Percentiles rank a stretch among this genome's conserved stretches.
phyloP scores from a whole-genome alignment of 1,284 basidiomycete genomes.

The Tilletia caries region DNA sequence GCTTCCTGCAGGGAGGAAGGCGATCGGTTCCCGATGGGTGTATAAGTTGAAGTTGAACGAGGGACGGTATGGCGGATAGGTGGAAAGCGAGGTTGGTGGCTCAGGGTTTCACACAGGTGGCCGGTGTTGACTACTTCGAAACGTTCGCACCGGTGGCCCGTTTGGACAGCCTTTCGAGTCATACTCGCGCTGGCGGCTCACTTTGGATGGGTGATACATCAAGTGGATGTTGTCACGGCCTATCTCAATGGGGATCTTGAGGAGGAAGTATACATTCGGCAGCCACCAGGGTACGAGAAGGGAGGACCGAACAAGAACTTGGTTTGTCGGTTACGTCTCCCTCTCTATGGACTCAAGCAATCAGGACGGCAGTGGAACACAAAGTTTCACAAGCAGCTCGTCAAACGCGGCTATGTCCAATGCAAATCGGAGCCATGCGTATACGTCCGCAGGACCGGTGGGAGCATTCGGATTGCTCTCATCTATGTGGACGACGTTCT shows the following conservation, averaged over 20 bases:
- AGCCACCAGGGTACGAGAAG: background rate
- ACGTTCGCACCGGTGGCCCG: background rate
- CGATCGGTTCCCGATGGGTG: background rate
- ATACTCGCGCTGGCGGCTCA: background rate
- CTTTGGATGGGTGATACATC: background rate
- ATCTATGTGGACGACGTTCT: background rate
- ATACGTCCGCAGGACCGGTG: background rate
- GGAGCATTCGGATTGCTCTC: background rate
- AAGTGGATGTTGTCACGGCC: background rate
- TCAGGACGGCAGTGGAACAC: background rate
- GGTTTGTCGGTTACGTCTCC: background rate
- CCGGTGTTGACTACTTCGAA: background rate
- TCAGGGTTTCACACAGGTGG: background rate
- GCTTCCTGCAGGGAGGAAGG: background rate
- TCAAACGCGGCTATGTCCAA: background rate
- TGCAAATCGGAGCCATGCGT: background rate
- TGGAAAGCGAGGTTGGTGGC: conserved; percentile 4
- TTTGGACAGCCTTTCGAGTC: background rate
- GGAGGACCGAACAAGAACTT: background rate
- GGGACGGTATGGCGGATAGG: background rate
- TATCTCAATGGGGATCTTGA: background rate
- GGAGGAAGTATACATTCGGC: background rate
- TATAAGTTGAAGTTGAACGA: background rate
- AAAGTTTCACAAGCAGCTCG: background rate
- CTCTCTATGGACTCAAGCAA: conserved; percentile 5